Base-by-base conservation (phyloP, 257 asterid species). In the Solanum corneliomulleri region DNA sequence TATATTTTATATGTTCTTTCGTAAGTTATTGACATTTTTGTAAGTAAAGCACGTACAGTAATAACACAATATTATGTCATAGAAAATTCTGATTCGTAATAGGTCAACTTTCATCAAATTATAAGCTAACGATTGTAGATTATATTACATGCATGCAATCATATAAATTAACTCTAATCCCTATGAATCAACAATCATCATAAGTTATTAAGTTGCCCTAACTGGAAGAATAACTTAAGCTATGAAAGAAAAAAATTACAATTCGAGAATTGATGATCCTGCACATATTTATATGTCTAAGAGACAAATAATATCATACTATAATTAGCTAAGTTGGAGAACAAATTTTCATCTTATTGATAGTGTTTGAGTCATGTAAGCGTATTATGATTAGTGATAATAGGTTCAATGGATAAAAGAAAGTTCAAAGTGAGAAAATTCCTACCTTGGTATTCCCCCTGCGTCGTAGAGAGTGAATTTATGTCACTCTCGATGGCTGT, bases 401-500 rank as follows among this genome's bases (percentile, higher is more conserved):
- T 1, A 16, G 10, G 2, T 33, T 33, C 5, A 33, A 33, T 3
- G 60, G 60, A 52, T 52, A 16, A 52, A 52, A 1, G 60, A 21
- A 52, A 52, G 1, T 52, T 52, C 10, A 52, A 52, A 52, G 60
- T 2, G 60, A 52, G 23, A 52, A 52, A 52, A 52, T 1, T 18
- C 0, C 52, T 45, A 11, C 16, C 52, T 12, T 49, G 0, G 23
- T 52, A 49, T 49, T 1, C 21, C 21, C 21, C 5, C 3, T 0
- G 0, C 9, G 3, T 15, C 21, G 58, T 20, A 0, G 0, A 49
- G 3, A 49, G 60, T 3, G 60, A 2, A 49, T 49, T 49, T 49
- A 49, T 49, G 6, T 0, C 60, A 15, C 60, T 0, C 60, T 49
- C 60, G 1, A 49, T 49, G 23, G 0, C 0, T 49, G 0, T 23